Evolutionary conservation across 805 yeast genomes (phyloP), one percentile per base, ranked within the genome.

Genomic region (Pichia sporocuriosa): DNA sequence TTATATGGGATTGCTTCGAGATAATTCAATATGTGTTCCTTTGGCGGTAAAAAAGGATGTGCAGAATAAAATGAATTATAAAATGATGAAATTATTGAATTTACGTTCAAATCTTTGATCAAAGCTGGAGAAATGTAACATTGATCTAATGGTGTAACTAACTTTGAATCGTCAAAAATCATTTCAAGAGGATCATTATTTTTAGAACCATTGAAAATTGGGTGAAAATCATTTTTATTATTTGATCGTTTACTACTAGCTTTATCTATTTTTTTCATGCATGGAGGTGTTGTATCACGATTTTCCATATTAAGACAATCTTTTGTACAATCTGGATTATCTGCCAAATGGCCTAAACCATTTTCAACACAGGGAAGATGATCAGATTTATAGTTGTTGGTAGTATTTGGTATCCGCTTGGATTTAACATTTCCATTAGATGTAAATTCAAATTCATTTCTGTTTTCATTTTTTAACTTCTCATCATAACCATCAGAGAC

Each of bases 21-120:
- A 46, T 61, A 73, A 1, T 51, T 46, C 11, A 53, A 34, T 6
- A 72, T 59, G 23, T 69, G 63, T 8, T 50, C 49, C 27, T 55
- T 40, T 3, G 66, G 64, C 0, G 79, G 77, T 42, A 73, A 54
- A 24, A 73, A 58, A 1, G 79, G 79, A 49, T 73, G 79, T 3
- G 67, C 50, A 20, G 47, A 45, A 45, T 73, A 72, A 46, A 71
- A 68, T 23, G 48, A 48, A 3, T 52, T 42, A 45, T 69, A 72
- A 45, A 65, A 72, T 3, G 54, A 45, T 19, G 55, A 48, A 7
- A 58, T 44, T 10, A 63, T 51, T 4, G 57, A 42, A 6, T 54
- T 53, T 6, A 57, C 37, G 26, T 65, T 46, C 7, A 64, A 39
- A 36, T 51, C 47, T 37, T 50, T 54, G 20, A 53, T 46, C 25